Conservation (phyloP, 2,329 filamentous ascomycete genomes). For the Fusarium setosum region DNA sequence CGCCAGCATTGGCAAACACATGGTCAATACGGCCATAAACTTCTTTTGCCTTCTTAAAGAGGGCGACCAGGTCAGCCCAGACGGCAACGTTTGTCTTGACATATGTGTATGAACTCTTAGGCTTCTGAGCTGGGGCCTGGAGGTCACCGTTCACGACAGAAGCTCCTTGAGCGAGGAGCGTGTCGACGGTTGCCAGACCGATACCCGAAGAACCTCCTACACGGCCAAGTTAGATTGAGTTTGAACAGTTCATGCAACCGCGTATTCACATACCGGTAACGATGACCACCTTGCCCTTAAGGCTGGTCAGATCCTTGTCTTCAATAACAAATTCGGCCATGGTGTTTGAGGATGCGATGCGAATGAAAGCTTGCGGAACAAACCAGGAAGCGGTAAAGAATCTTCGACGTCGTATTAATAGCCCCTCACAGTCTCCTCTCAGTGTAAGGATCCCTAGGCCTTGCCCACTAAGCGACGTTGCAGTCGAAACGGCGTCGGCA, state of each 20-base stretch:
- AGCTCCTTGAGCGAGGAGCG: conserved; percentile 64
- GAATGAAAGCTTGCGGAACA: neutral
- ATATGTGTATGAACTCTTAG: conserved; percentile 46
- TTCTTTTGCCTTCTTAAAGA: conserved; percentile 63
- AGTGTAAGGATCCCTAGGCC: too few species aligned
- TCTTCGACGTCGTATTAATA: too few species aligned
- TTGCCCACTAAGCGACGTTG: too few species aligned
- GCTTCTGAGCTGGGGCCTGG: conserved; percentile 50
- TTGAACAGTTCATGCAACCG: too few species aligned
- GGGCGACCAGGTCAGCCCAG: conserved; percentile 60
- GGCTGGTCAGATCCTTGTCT: conserved; percentile 53
- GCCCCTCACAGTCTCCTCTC: too few species aligned
- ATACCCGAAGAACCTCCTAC: conserved; percentile 70
- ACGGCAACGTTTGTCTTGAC: conserved; percentile 58
- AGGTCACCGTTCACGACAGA: conserved; percentile 67
- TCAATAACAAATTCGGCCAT: conserved; percentile 60
- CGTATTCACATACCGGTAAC: conserved; percentile 56
- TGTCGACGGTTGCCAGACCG: conserved; percentile 64
- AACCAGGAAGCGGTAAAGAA: neutral
- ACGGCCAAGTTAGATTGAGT: too few species aligned
- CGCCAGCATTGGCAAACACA: conserved; percentile 76
- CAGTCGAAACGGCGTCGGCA: too few species aligned
- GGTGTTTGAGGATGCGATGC: conserved; percentile 6
- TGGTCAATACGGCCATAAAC: conserved; percentile 82
- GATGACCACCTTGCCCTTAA: conserved; percentile 63